Percentiles rank a stretch among this genome's conserved stretches.
Evolutionary conservation across 2,329 filamentous ascomycete species (phyloP).

Genomic region (Colletotrichum zoysiae): DNA sequence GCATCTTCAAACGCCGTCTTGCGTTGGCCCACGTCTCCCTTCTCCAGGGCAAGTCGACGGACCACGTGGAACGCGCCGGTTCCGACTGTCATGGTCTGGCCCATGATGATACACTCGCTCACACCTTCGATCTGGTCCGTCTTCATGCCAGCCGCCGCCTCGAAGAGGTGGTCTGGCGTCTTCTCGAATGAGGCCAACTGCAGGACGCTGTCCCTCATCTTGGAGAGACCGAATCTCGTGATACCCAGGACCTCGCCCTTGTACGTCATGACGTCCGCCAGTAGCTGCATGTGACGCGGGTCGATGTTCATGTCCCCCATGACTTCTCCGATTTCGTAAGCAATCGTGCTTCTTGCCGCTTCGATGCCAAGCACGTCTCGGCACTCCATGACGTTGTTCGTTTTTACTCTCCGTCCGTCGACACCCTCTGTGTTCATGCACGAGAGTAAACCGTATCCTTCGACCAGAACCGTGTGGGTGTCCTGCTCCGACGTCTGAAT

Average conservation of each 20-base stretch:
- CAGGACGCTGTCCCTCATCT: conserved; percentile 94
- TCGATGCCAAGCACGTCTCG: conserved; percentile 92
- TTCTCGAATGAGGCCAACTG: conserved; percentile 98
- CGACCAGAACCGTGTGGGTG: conserved; percentile 83
- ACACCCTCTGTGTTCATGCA: conserved; percentile 97
- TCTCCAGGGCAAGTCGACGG: conserved; percentile 76
- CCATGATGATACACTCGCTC: conserved; percentile 97
- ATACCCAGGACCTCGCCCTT: conserved; percentile 98
- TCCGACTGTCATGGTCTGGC: conserved; percentile 91
- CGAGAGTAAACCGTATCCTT: conserved; percentile 89
- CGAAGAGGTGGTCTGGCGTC: conserved; percentile 96
- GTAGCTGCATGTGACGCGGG: conserved; percentile 95
- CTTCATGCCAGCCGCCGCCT: conserved; percentile 93
- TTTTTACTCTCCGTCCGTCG: conserved; percentile 77
- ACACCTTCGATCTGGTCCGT: conserved; percentile 93
- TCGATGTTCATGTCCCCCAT: conserved; percentile 98
- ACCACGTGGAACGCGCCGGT: conserved; percentile 95
- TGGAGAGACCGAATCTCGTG: conserved; percentile 93
- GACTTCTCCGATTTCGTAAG: conserved; percentile 86
- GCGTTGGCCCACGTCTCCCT: conserved; percentile 68
- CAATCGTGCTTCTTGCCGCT: conserved; percentile 90
- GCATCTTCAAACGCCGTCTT: conserved; percentile 79
- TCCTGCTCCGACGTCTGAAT: conserved; percentile 83
- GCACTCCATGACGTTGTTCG: conserved; percentile 93
- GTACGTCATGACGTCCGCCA: conserved; percentile 99